These are phyloP conservation scores for Aspergillus funiculosus DNA, from an alignment of 495 filamentous ascomycete genomes.

Conservation along the genomic window DNA sequence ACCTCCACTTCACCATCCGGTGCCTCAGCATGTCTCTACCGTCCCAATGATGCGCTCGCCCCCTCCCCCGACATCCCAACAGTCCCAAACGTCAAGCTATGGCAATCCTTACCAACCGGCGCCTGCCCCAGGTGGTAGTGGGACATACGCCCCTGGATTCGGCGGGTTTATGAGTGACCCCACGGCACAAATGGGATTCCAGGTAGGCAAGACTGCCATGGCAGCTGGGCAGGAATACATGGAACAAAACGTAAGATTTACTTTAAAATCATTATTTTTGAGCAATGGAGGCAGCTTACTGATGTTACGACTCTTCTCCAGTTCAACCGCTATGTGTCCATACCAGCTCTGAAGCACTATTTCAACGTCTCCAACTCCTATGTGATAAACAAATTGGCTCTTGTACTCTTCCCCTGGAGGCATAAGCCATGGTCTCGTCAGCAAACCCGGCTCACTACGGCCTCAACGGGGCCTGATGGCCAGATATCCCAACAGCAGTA, in stretches of 20 bases:
- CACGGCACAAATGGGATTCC: constrained; percentile 92
- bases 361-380: constrained; percentile 95
- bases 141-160: constrained; percentile 64
- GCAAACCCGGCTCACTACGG: constrained; percentile 47
- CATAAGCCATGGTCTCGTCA: constrained; percentile 93
- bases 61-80: constrained; percentile 74
- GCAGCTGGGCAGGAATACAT: constrained; percentile 84
- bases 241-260: constrained; percentile 71
- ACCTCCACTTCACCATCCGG: constrained; percentile 94
- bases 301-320: constrained; percentile 28
- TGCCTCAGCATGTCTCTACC: constrained; percentile 96
- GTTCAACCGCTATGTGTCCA: constrained; percentile 91
- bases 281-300: constrained; percentile 8
- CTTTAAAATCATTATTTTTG: background rate
- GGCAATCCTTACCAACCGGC: constrained; percentile 68
- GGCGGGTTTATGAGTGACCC: constrained; percentile 92
- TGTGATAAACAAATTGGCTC: constrained; percentile 72
- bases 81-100: constrained; percentile 60
- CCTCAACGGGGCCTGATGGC: constrained; percentile 55
- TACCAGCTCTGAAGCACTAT: constrained; percentile 90
- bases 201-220: constrained; percentile 87
- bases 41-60: constrained; percentile 98
- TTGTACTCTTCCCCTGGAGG: constrained; percentile 95
- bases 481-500: constrained; percentile 51
- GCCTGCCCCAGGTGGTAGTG: constrained; percentile 44